Conservation (phyloP, 2,329 filamentous ascomycete genomes). For the Pseudocercospora musae region DNA sequence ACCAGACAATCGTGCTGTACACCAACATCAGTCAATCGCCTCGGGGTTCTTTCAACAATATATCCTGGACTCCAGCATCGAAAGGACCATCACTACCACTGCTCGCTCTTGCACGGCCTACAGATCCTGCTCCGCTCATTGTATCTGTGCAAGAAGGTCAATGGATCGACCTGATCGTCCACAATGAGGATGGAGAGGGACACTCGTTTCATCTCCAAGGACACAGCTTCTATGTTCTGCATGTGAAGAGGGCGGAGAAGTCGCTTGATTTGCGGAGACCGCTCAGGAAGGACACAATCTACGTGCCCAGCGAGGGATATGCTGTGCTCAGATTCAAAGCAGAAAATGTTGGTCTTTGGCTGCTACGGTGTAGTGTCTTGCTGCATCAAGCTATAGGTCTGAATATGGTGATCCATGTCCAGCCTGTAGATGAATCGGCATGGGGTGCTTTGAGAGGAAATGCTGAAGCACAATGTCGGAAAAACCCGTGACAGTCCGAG, state of each 20-base stretch:
- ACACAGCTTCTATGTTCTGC: slow-evolving; percentile 24
- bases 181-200: slow-evolving; percentile 50
- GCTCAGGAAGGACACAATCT: slow-evolving; percentile 34
- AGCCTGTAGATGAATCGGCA: neutral
- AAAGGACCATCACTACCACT: neutral
- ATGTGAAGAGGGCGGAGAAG: slow-evolving; percentile 8
- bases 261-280: slow-evolving; percentile 13
- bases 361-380: slow-evolving; percentile 38
- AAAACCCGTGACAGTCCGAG: neutral
- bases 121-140: slow-evolving; percentile 41
- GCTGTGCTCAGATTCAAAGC: slow-evolving; percentile 34
- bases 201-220: slow-evolving; percentile 49
- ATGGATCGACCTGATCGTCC: slow-evolving; percentile 49
- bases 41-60: slow-evolving; percentile 47
- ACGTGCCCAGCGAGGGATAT: slow-evolving; percentile 35
- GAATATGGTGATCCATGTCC: slow-evolving; percentile 17
- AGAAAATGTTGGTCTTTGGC: slow-evolving; percentile 38
- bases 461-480: neutral
- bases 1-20: slow-evolving; percentile 44
- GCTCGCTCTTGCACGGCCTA: neutral
- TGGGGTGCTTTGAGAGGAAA: neutral
- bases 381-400: slow-evolving; percentile 27
- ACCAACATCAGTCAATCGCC: slow-evolving; percentile 46
- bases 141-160: slow-evolving; percentile 23
- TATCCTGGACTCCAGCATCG: slow-evolving; percentile 37